phyloP scores from a whole-genome alignment of 176 grass and related monocot species.

The Carex scoparia region DNA sequence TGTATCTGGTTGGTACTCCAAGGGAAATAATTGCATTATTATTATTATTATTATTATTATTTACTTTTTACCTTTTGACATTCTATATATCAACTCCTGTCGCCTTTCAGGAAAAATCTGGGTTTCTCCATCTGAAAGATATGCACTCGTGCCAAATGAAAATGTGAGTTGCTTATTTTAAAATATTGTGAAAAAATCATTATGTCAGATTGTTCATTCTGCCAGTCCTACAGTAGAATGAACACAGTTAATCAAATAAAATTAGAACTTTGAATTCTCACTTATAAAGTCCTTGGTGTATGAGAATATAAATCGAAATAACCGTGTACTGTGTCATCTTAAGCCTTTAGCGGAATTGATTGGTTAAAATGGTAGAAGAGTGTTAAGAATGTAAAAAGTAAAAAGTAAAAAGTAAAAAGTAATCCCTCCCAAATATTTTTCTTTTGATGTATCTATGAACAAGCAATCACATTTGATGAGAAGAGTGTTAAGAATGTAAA shows the following conservation, averaged over 20 bases:
- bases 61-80: neutral
- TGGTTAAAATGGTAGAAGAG: too few species aligned
- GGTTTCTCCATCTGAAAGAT: constrained; percentile 47
- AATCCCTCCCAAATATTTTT: too few species aligned
- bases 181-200: neutral
- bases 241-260: neutral
- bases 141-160: constrained; percentile 47
- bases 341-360: too few species aligned
- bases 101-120: constrained; percentile 34
- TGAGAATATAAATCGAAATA: too few species aligned
- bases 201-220: neutral
- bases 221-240: too few species aligned
- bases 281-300: neutral
- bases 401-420: too few species aligned
- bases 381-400: too few species aligned
- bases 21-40: neutral
- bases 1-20: constrained; percentile 36
- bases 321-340: too few species aligned
- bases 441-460: neutral
- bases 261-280: neutral
- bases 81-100: neutral
- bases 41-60: neutral
- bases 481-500: neutral
- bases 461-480: neutral
- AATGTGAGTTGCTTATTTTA: constrained; percentile 29